Percentiles rank a stretch among this genome's conserved stretches.
Conservation (phyloP, 1,284 basidiomycete genomes). For the Ustilago nuda region DNA sequence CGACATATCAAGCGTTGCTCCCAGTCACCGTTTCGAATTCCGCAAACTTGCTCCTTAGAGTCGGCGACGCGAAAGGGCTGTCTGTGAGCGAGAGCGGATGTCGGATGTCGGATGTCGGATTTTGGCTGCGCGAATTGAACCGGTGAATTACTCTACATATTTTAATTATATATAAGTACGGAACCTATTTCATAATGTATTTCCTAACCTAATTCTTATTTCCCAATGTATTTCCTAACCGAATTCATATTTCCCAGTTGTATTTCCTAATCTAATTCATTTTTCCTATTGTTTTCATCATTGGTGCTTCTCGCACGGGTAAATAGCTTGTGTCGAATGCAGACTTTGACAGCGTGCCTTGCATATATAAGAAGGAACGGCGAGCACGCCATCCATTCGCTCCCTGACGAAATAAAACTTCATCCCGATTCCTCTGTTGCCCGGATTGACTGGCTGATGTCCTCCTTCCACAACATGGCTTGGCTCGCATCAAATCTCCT, state of each 20-base stretch:
- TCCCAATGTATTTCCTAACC: no score
- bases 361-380: conserved; percentile 6
- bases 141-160: no score
- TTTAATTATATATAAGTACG: no score
- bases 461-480: conserved; percentile 10
- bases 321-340: not conserved
- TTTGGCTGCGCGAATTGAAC: no score
- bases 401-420: conserved; percentile 16
- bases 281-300: no score
- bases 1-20: not conserved
- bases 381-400: conserved; percentile 23
- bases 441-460: not conserved
- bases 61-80: not conserved
- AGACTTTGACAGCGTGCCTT: conserved; percentile 17
- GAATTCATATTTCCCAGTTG: no score
- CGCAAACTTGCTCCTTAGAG: not conserved
- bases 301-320: no score
- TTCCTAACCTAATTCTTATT: no score
- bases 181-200: no score
- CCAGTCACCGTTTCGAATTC: not conserved
- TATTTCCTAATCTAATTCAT: no score
- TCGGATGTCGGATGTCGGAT: no score
- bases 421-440: not conserved
- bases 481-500: not conserved
- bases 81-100: no score